Base-by-base conservation (phyloP, 345 rosid species). In the Geranium brycei region DNA sequence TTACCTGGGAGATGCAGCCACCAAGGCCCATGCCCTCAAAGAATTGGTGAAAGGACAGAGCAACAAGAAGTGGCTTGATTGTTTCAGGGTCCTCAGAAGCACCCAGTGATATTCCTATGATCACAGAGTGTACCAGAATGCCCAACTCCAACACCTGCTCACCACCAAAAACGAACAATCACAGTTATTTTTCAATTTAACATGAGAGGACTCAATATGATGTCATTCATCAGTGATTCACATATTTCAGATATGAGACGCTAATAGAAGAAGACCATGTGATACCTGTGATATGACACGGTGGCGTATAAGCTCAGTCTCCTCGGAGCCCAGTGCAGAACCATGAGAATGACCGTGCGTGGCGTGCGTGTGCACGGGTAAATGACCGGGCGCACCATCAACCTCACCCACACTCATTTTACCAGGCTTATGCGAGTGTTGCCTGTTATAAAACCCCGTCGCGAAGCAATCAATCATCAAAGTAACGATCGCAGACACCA, bases 1-100 rank as follows among this genome's bases (percentile, higher is more conserved):
- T 61, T 61, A 85, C 89, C 72, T 82, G 82, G 28, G 85, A 71
- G 68, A 86, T 80, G 83, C 96, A 88, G 63, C 92, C 88, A 31
- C 92, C 92, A 4, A 86, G 92, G 32, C 92, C 92, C 80, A 82
- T 80, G 31, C 92, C 92, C 67, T 88, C 96, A 47, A 86, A 88
- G 63, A 86, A 84, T 69, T 88, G 95, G 65, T 88, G 91, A 68
- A 88, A 88, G 51, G 85, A 80, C 57, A 85, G 68, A 19, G 95
- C 95, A 23, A 72, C 83, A 59, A 88, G 58, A 31, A 86, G 81
- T 60, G 91, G 91, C 77, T 68, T 81, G 74, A 88, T 76, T 7
- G 86, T 84, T 5, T 77, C 76, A 16, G 73, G 51, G n/a, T 75
- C 75, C 47, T 67, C 65, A 3, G 89, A 81, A 38, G 88, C 83